Evolutionary conservation across 768 basidiomycete species (phyloP), one percentile per base, ranked within the genome.

Genomic region (Leccinellum rugosiceps): DNA sequence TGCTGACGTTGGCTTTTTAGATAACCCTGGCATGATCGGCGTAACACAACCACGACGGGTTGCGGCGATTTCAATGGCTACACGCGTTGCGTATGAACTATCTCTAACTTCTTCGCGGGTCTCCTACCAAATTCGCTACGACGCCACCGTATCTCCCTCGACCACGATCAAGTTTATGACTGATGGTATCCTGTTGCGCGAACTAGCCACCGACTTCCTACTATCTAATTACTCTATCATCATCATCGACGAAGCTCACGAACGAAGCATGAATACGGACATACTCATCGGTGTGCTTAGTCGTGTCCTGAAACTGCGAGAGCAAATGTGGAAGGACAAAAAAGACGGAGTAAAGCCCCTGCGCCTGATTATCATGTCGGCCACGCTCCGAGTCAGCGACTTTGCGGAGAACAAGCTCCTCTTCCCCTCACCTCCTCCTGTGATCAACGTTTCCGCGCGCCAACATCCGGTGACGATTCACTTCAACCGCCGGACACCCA

Each of bases 141-240:
- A 98, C 63, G 90, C 93, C 1, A 98, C 94, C 1, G 87, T 94
- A 0, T 94, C 94, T 4, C 80, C 92, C 1, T 80, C 84, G 21
- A 99, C 97, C 2, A 87, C 87, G 8, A 94, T 99, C 78, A 98
- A 98, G 72, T 99, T 98, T 78, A 98, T 98, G 95, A 99, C 97
- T 6, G 97, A 99, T 65, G 97, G 97, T 76, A 94, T 99, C 26
- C 77, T 99, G 32, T 77, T 99, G 15, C 87, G 97, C 55, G 97
- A 99, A 72, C 78, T 98, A 21, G 88, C 93, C 0, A 83, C 84
- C 13, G 95, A 99, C 68, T 97, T 99, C 72, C 72, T 98, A n/a
- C 78, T 99, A n/a, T 83, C 77, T 45, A 92, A 88, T 71, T 99
- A 99, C 70, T 94, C 92, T 6, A 88, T 97, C 26, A 86, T 99